Evolutionary conservation across 2,329 filamentous ascomycete species (phyloP), one percentile per base, ranked within the genome.

Genomic region (Calonectria naviculata): DNA sequence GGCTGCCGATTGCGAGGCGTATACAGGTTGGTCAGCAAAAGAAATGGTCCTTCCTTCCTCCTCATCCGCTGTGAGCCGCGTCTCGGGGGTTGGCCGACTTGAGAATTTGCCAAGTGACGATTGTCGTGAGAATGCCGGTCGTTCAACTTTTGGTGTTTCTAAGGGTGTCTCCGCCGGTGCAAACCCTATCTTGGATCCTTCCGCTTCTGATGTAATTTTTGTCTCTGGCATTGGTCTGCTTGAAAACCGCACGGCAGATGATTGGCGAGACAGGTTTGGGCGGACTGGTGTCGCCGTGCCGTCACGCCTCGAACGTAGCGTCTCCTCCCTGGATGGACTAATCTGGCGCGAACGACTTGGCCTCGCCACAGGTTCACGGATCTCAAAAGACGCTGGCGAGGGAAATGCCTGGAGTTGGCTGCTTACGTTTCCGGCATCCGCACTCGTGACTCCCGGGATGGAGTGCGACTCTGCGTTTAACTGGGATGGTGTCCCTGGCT

Each of bases 151-250:
- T 34, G 79, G 76, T 6, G 76, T 77, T 21, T 75, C 78, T 9
- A 73, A 73, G 9, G 76, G 71, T 7, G 80, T 77, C 5, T 78
- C 78, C 17, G 79, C 75, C 10, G 83, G 80, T 17, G 83, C 90
- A 81, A 97, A 97, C 89, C 93, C 94, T 73, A 97, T 95, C 42
- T 78, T 83, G 1, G 89, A 85, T 1, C 78, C 78, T 1, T 89
- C 90, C 68, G 93, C 93, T 71, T 93, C 90, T 1, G 86, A 85
- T 4, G 90, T 89, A 26, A 95, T 88, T 71, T 87, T 89, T 2
- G 93, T 92, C 74, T 93, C 90, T 0, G 94, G 94, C 1, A 94
- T 90, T 0, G 93, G 91, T 7, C 90, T 91, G 62, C 93, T 95
- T 0, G 92, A 93, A 80, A 96, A 96, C 42, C 90, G 90, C 52